Conservation (phyloP, 2,329 filamentous ascomycete genomes). For the Colletotrichum acutatum region DNA sequence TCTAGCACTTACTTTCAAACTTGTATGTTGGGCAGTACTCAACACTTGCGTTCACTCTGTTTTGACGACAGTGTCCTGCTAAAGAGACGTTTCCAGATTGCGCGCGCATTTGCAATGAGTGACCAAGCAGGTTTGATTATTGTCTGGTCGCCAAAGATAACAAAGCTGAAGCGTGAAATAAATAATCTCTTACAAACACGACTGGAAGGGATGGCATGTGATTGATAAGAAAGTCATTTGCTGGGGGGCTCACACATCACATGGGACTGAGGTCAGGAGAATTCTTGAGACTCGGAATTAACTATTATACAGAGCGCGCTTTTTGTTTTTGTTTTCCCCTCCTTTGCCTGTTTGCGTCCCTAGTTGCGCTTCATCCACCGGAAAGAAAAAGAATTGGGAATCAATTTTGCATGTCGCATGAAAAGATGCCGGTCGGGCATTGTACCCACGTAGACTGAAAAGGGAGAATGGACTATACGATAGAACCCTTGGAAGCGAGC, state of each 20-base stretch:
- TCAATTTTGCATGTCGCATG: constrained; percentile 11
- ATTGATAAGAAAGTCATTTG: background rate
- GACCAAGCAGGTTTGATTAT: background rate
- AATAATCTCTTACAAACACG: background rate
- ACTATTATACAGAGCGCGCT: constrained; percentile 32
- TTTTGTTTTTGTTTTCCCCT: background rate
- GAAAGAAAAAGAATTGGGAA: constrained; percentile 38
- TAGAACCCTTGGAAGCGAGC: constrained; percentile 6
- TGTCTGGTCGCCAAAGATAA: too few relatives aligned
- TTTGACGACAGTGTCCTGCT: background rate
- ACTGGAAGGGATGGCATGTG: background rate
- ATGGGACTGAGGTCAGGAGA: background rate
- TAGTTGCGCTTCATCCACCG: background rate
- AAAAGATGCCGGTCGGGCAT: constrained; percentile 17
- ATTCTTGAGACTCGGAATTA: constrained; percentile 17
- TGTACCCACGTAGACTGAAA: constrained; percentile 15
- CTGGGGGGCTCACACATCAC: background rate
- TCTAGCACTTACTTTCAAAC: background rate
- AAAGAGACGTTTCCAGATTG: background rate
- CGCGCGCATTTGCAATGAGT: background rate
- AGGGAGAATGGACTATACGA: constrained; percentile 11
- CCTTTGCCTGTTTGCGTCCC: background rate
- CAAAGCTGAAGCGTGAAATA: background rate
- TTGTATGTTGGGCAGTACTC: background rate
- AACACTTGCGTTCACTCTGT: background rate